Base-by-base conservation (phyloP, 1,139 yeast genomes). In the Arxiozyma bovina region DNA sequence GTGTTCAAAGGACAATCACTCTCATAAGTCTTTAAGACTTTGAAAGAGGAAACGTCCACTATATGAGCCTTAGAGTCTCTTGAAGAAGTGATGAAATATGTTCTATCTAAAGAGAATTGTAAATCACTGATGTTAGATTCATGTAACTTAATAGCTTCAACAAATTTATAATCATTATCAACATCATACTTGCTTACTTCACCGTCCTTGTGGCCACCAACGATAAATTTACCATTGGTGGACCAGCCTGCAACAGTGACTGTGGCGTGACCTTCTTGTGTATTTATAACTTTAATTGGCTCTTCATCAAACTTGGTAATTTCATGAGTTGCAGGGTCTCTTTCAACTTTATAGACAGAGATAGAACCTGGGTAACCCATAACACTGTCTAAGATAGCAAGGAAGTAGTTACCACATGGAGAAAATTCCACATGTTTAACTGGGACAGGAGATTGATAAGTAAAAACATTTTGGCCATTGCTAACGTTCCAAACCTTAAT, bases 1-100 rank as follows among this genome's bases (percentile, higher is more conserved):
- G 96, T 83, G 76, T 94, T 94, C 80, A 94, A 80, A 56, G 99
- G 97, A 52, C 96, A 91, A 70, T 90, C 97, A 9, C 96, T 86
- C 65, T 79, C 81, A 73, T 79, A 93, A 30, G 82, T 83, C 74
- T 91, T 90, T 71, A 88, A 73, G 54, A 84, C 70, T 59, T 83
- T 79, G 60, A 93, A 77, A 48, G 85, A 78, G 61, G 87, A 95
- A 48, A 87, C 87, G 67, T 88, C 94, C 55, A 87, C 76, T 61
- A 94, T 76, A 60, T 80, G 77, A n/a, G 97, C 87, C 57, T 85
- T 78, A 75, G 90, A 88, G 75, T 93, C 99, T 74, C 93, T 89
- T 54, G 97, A 89, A 4, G 97, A 77, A 22, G 97, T 90, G 69
- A 94, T 81, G 72, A 93, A 88, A 73, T 93, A 94, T 22, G 96